Evolutionary conservation across 768 basidiomycete species (phyloP), one percentile per base, ranked within the genome.

Genomic region (Tricholoma hemisulphureum): DNA sequence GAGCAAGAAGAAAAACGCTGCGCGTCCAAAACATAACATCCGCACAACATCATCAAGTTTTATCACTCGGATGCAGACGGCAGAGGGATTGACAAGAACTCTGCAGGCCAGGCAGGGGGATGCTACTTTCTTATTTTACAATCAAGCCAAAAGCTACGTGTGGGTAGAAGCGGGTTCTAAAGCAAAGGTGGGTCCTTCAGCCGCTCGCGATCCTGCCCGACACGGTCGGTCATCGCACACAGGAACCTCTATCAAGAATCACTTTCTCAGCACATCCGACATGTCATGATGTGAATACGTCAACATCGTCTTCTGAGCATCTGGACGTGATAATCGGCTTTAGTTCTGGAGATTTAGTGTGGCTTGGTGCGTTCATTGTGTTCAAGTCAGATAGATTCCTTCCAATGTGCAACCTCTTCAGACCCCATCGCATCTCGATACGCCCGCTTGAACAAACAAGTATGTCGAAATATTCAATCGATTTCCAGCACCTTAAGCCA

Each of bases 251-350:
- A 24, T 83, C 89, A 37, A 82, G 89, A 57, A 85, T 98, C 55
- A 87, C 87, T 18, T 98, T 98, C 73, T 86, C 90, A 46, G 84
- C 88, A 13, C 82, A 88, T 64, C 94, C 93, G 4, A 97, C 95
- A 1, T 95, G 94, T 68, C 93, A 96, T 69, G 88, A 93, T 65
- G 86, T 96, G 28, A 96, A 97, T 63, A 70, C 78, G 5, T 71
- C 83, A 2, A 97, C 95, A 2, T 85, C 91, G 6, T 87, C 86
- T 3, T 75, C 88, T 10, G 88, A 93, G 39, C 84, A 86, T 43
- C 73, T 98, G 31, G 95, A 98, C 65, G 79, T 97, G 6, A 82
- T 98, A 58, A 89, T 98, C 65, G 97, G 96, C 5, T 98, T 97
- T 69, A 82, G 78, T 60, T 91, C 95, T 0, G 97, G 97, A n/a